Percentiles rank a stretch among this genome's conserved stretches.
These are phyloP conservation scores for Salvia miltiorrhiza DNA, from an alignment of 257 asterid genomes.

Conservation along the genomic window DNA sequence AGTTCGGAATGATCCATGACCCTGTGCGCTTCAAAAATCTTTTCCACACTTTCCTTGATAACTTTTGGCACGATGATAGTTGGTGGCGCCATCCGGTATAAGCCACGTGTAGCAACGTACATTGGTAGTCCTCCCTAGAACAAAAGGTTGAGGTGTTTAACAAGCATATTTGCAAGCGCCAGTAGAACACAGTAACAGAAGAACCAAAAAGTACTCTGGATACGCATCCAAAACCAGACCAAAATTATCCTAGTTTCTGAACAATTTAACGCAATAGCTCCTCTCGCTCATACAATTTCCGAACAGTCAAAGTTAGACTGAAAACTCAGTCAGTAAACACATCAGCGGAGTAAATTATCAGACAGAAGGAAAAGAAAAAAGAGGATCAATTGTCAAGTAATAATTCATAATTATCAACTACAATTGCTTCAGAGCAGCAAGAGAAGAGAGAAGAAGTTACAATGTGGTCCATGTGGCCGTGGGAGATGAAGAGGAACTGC, in stretches of 20 bases:
- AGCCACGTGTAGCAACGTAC: slow-evolving; percentile 95
- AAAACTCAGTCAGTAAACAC: background rate
- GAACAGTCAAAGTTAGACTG: background rate
- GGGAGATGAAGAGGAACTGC: slow-evolving; percentile 91
- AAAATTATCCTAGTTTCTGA: background rate
- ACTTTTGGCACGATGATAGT: slow-evolving; percentile 80
- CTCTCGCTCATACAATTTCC: background rate
- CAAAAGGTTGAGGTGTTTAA: background rate
- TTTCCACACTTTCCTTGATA: slow-evolving; percentile 69
- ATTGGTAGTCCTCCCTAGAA: slow-evolving; percentile 88
- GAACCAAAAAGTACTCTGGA: background rate
- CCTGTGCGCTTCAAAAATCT: slow-evolving; percentile 91
- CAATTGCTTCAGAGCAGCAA: background rate
- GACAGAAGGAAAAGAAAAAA: background rate
- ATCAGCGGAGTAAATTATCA: background rate
- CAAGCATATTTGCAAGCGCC: slow-evolving; percentile 1
- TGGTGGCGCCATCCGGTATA: slow-evolving; percentile 80
- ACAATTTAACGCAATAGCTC: background rate
- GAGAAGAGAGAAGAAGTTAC: slow-evolving; percentile 31
- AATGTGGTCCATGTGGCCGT: slow-evolving; percentile 98
- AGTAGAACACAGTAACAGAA: background rate
- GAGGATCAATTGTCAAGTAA: background rate
- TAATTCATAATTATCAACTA: background rate
- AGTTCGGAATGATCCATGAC: slow-evolving; percentile 93
- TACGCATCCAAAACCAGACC: background rate